Base-by-base conservation (phyloP, 139 green algal genomes). In the Chlamydomonas sp. region DNA sequence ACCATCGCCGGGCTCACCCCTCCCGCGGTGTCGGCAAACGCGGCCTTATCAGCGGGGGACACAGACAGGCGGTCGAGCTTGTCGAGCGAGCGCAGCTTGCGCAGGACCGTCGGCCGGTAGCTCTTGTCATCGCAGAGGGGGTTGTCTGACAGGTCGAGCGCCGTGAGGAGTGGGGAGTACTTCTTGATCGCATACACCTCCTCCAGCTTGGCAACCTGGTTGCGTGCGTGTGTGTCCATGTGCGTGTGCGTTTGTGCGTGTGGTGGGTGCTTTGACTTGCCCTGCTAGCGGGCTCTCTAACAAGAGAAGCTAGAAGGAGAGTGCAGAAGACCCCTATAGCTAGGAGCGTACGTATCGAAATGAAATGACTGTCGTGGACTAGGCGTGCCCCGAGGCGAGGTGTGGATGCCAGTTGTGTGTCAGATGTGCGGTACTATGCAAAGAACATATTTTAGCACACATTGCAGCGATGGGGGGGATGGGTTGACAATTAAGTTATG, bases 151-250 rank as follows among this genome's bases (percentile, higher is more conserved):
- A 89, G 65, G 73, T 86, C 73, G n/a, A 91, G 74, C n/a, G 72
- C 48, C 48, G 69, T 74, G n/a, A 91, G 70, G 48, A 79, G 69
- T 2, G 71, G 70, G 8, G 66, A 61, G 73, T 87, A 84, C 71
- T 86, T 88, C 39, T 76, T 76, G 30, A 90, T 62, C n/a, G 81
- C 69, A 69, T 87, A 88, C 65, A 87, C 48, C 58, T 87, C 84
- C 57, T 87, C 75, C 5, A 81, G 64, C 35, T 79, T 69, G 35
- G 33, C 3, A 3, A 89, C 71, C 69, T 81, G 73, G 58, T n/a
- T n/a, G n/a, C n/a, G n/a, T n/a, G n/a, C n/a, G n/a, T n/a, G n/a
- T n/a, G n/a, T n/a, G n/a, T n/a, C n/a, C n/a, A n/a, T n/a, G n/a
- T n/a, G n/a, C n/a, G n/a, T n/a, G n/a, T n/a, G n/a, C n/a, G n/a